Percentiles rank a stretch among this genome's conserved stretches.
Conservation (phyloP, 441 rosid genomes). For the Pelargonium australe region DNA sequence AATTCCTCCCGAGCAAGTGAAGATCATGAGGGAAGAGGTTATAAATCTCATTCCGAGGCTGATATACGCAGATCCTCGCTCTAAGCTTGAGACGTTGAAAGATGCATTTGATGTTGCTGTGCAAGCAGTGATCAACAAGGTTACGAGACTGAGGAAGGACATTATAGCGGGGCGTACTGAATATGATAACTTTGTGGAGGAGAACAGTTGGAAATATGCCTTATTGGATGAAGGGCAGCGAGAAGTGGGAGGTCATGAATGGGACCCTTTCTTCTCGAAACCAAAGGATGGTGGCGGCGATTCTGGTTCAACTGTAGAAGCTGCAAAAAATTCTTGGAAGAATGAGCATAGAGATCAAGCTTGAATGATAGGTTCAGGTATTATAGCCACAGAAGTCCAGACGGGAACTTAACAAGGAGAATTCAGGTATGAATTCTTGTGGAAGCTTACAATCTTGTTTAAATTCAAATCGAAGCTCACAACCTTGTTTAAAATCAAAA, state of each 20-base stretch:
- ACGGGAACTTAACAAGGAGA: neutral
- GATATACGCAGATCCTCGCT: slow-evolving; percentile 77
- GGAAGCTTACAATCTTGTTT: too few relatives aligned
- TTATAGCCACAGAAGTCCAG: slow-evolving; percentile 12
- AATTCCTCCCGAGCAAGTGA: slow-evolving; percentile 68
- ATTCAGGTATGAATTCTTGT: slow-evolving; percentile 9
- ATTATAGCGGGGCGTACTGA: slow-evolving; percentile 65
- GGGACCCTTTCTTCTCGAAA: slow-evolving; percentile 98
- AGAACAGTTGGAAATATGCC: slow-evolving; percentile 91
- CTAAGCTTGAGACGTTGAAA: slow-evolving; percentile 52
- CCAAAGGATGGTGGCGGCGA: slow-evolving; percentile 57
- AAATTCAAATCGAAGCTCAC: neutral
- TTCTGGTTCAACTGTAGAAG: slow-evolving; percentile 60
- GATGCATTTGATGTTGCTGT: slow-evolving; percentile 87
- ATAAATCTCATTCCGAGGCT: slow-evolving; percentile 64
- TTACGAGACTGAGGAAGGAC: slow-evolving; percentile 75
- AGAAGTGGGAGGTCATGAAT: slow-evolving; percentile 73
- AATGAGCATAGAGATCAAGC: slow-evolving; percentile 71
- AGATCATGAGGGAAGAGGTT: slow-evolving; percentile 69
- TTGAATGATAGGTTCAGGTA: slow-evolving; percentile 15
- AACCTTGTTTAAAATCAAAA: slow-evolving; percentile 20
- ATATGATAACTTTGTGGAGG: slow-evolving; percentile 82
- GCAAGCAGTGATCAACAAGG: slow-evolving; percentile 72
- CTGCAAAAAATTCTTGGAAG: slow-evolving; percentile 86
- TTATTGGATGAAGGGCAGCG: slow-evolving; percentile 81